These are phyloP conservation scores for Dillenia turbinata DNA, from an alignment of 164 flowering plant genomes.

Conservation along the genomic window DNA sequence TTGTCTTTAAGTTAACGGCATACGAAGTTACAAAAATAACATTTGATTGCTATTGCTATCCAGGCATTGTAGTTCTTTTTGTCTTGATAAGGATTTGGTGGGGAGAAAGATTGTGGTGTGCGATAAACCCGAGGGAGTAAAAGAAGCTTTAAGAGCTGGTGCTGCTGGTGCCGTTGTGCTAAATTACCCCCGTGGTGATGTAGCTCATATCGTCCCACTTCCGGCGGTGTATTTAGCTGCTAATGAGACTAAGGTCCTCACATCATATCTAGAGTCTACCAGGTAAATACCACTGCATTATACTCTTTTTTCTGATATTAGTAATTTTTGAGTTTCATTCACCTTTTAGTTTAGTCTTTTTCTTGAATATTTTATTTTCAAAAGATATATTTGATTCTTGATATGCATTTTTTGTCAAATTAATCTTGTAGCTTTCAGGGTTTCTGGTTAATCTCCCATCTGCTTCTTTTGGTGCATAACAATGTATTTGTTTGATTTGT, in stretches of 20 bases:
- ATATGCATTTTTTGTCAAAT: too few species aligned
- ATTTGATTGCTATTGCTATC: neutral
- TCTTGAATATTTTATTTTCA: too few species aligned
- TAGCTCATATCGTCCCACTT: neutral
- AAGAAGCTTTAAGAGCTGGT: slow-evolving; percentile 13
- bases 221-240: slow-evolving; percentile 1
- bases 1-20: neutral
- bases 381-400: too few species aligned
- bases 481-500: neutral
- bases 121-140: neutral
- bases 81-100: slow-evolving; percentile 8
- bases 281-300: slow-evolving; percentile 1
- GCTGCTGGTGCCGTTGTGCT: slow-evolving; percentile 13
- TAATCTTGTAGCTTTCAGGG: too few species aligned
- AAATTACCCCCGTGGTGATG: neutral
- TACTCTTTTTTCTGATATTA: neutral
- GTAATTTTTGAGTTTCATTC: too few species aligned
- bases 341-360: too few species aligned
- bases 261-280: slow-evolving; percentile 15
- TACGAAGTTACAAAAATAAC: neutral
- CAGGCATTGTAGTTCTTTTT: neutral
- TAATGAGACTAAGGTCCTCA: neutral
- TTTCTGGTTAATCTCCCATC: too few species aligned
- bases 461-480: too few species aligned
- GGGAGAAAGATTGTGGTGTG: slow-evolving; percentile 31